These are phyloP conservation scores for Rhizoclosmatium globosum DNA, from an alignment of 192 early-diverging fungal genomes.

Conservation along the genomic window DNA sequence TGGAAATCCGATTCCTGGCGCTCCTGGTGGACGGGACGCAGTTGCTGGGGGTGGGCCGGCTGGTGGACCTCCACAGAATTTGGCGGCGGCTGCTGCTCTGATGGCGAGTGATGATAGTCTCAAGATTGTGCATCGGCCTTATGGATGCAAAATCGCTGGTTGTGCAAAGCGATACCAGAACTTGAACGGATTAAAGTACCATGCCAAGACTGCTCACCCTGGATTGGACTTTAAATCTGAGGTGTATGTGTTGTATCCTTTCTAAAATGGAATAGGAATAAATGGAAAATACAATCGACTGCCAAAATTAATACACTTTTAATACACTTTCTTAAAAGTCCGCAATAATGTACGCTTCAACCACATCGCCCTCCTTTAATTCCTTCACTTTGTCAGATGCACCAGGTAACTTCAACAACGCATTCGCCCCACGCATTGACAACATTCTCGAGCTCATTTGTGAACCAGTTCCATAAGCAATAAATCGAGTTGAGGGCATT, in stretches of 20 bases:
- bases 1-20: neutral
- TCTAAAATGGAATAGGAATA: constrained; percentile 28
- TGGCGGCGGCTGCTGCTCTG: constrained; percentile 12
- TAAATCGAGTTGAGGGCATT: neutral
- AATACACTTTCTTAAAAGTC: constrained; percentile 11
- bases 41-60: neutral
- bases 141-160: constrained; percentile 46
- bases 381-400: constrained; percentile 23
- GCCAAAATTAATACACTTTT: neutral
- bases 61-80: neutral
- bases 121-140: constrained; percentile 45
- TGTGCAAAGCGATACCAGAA: constrained; percentile 98
- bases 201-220: constrained; percentile 57
- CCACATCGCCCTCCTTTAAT: constrained; percentile 50
- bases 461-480: constrained; percentile 66
- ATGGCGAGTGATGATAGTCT: constrained; percentile 39
- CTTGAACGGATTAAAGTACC: constrained; percentile 95
- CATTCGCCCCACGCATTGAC: constrained; percentile 81
- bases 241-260: constrained; percentile 39
- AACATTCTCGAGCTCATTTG: constrained; percentile 75
- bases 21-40: neutral
- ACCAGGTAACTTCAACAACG: constrained; percentile 76
- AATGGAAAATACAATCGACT: too few species aligned
- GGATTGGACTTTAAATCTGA: constrained; percentile 49
- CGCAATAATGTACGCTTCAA: constrained; percentile 63